These are phyloP conservation scores for Epichloe sylvatica DNA, from an alignment of 2,329 filamentous ascomycete species.

Conservation along the genomic window DNA sequence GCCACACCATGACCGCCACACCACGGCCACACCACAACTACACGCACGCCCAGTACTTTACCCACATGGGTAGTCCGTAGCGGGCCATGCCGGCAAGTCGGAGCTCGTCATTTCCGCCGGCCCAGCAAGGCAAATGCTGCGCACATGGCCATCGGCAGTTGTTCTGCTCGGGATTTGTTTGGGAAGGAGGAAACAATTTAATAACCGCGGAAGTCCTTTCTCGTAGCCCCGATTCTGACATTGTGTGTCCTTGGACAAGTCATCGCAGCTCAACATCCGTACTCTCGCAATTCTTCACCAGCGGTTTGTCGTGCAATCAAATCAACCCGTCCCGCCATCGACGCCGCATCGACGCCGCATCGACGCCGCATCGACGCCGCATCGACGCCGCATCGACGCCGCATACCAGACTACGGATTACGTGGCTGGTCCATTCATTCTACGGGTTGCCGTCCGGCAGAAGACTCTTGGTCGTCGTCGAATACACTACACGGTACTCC, in stretches of 20 bases:
- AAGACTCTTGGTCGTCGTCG: background rate
- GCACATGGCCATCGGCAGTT: background rate
- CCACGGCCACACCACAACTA: no score
- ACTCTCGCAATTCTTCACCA: no score
- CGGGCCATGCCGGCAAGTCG: background rate
- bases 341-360: background rate
- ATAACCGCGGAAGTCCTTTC: background rate
- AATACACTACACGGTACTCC: background rate
- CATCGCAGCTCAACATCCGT: background rate
- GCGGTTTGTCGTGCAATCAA: no score
- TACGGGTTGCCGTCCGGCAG: background rate
- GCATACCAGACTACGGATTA: background rate
- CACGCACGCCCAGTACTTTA: no score
- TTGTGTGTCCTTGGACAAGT: no score
- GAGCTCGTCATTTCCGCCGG: background rate
- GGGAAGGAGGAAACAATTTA: background rate
- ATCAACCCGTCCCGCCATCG: background rate
- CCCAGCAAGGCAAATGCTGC: background rate
- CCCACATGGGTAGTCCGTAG: no score
- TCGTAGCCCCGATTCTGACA: background rate
- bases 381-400: background rate
- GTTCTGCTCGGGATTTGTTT: background rate
- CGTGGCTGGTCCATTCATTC: background rate
- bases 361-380: background rate
- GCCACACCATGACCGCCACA: no score